Percentiles rank a stretch among this genome's conserved stretches.
These are phyloP conservation scores for Leptographium procerum DNA, from an alignment of 2,329 filamentous ascomycete genomes.

Conservation along the genomic window DNA sequence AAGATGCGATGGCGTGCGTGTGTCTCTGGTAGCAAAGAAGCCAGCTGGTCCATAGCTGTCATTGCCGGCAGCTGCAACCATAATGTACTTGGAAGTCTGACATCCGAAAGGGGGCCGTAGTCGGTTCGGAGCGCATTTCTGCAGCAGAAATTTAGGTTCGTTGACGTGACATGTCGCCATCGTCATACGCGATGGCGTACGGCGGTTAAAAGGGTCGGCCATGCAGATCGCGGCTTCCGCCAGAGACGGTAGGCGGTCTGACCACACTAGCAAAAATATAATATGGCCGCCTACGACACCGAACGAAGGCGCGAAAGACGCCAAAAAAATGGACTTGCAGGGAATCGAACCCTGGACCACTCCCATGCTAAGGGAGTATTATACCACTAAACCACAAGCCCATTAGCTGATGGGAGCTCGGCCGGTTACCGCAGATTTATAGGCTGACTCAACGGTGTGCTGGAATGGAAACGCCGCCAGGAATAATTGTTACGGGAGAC, in stretches of 20 bases:
- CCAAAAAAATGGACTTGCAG: slow-evolving; percentile 4
- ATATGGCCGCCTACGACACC: neutral
- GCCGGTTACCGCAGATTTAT: too few relatives aligned
- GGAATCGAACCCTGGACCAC: slow-evolving; percentile 7
- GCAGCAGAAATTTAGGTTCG: neutral
- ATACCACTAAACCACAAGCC: slow-evolving; percentile 7
- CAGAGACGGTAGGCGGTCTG: neutral
- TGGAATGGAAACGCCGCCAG: too few relatives aligned
- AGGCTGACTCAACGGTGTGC: too few relatives aligned
- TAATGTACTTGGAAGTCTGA: neutral
- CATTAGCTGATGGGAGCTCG: neutral
- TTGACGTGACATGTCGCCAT: neutral
- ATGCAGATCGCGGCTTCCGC: neutral
- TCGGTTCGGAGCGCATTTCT: neutral
- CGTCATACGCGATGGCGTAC: neutral
- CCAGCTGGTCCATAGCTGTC: neutral
- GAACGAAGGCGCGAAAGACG: too few relatives aligned
- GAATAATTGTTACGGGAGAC: too few relatives aligned
- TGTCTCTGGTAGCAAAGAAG: neutral
- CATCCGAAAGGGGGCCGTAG: too few relatives aligned
- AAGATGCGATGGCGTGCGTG: neutral
- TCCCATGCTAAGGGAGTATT: slow-evolving; percentile 7
- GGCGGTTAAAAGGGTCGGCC: too few relatives aligned
- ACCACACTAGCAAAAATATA: neutral
- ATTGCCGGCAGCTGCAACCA: neutral